Conservation (phyloP, 2,329 filamentous ascomycete species). For the Ophiostoma sp. region DNA sequence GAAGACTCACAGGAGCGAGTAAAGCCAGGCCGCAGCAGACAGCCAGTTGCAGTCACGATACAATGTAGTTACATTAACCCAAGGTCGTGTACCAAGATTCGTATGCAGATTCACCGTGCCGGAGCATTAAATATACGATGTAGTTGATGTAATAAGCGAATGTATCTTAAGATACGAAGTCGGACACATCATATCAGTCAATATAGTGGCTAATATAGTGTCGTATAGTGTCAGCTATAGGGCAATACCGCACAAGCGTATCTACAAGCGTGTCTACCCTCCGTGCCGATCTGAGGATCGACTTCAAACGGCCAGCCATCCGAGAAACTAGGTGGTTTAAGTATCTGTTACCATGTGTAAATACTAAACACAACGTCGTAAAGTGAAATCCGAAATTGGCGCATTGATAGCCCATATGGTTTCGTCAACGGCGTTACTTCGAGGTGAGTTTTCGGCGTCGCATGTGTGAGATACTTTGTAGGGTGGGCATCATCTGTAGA, state of each 20-base stretch:
- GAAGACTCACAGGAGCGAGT: neutral
- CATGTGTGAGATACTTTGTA: neutral
- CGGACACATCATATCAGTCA: too few relatives aligned
- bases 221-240: neutral
- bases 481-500: neutral
- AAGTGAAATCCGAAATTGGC: neutral
- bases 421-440: conserved; percentile 7
- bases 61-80: neutral
- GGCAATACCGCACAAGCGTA: neutral
- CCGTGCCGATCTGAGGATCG: conserved; percentile 1
- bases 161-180: too few relatives aligned
- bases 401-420: neutral
- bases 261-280: too few relatives aligned
- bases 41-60: neutral
- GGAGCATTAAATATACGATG: neutral
- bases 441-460: neutral
- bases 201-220: neutral
- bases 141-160: too few relatives aligned
- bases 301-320: conserved; percentile 1
- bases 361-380: neutral
- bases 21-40: neutral
- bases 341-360: neutral
- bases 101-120: neutral
- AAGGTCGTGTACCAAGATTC: conserved; percentile 3
- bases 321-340: neutral